Evolutionary conservation across 768 basidiomycete genomes (phyloP).

Genomic region (Erythrobasidium yunnanense): DNA sequence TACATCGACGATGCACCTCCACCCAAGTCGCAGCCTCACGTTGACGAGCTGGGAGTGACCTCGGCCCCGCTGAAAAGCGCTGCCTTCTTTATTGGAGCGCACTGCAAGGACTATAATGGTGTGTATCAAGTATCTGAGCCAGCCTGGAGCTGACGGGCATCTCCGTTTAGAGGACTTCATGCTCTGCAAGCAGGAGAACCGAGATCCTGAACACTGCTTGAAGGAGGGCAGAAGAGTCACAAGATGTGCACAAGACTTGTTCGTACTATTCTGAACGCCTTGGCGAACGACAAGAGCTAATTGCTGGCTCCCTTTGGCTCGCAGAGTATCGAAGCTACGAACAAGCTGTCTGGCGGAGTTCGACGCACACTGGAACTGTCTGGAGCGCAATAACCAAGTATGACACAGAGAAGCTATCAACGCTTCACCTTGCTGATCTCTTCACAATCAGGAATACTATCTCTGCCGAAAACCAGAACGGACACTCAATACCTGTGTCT

Average conservation of each 20-base stretch:
- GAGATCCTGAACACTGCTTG: constrained; percentile 82
- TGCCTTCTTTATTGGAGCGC: constrained; percentile 88
- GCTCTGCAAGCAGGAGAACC: constrained; percentile 89
- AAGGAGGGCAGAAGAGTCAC: constrained; percentile 93
- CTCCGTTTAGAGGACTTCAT: constrained; percentile 70
- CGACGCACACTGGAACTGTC: constrained; percentile 83
- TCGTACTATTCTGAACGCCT: constrained; percentile 1
- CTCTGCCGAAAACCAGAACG: constrained; percentile 81
- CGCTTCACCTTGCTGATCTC: neutral
- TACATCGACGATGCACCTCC: constrained; percentile 29
- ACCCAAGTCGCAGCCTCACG: constrained; percentile 52
- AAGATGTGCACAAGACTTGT: constrained; percentile 88
- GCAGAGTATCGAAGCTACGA: constrained; percentile 81
- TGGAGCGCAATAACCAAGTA: constrained; percentile 90
- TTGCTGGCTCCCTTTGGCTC: neutral
- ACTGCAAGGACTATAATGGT: constrained; percentile 97
- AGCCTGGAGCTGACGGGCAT: neutral
- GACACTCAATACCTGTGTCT: constrained; percentile 81
- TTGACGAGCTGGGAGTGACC: constrained; percentile 75
- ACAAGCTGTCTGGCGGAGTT: constrained; percentile 80
- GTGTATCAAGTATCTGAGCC: neutral
- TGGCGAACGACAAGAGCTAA: neutral
- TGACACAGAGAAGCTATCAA: constrained; percentile 36
- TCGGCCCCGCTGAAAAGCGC: constrained; percentile 92
- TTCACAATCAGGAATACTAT: constrained; percentile 63